Conservation (phyloP, 2,329 filamentous ascomycete genomes). For the Lasiodiplodia gonubiensis region DNA sequence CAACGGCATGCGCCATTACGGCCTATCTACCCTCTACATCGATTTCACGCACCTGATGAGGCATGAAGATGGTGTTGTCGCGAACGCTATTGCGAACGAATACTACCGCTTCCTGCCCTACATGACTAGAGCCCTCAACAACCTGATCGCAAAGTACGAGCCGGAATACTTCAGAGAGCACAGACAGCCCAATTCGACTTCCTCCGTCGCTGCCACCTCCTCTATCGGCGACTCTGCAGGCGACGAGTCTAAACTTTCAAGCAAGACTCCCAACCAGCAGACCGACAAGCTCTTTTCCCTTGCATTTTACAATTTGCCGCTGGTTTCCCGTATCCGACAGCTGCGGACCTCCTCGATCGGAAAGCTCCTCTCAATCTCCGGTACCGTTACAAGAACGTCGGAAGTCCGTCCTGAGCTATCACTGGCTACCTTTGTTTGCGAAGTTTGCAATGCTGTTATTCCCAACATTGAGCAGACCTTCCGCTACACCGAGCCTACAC, state of each 20-base stretch:
- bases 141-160: slow-evolving; percentile 92
- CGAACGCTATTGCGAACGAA: slow-evolving; percentile 83
- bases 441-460: slow-evolving; percentile 81
- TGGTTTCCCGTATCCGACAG: slow-evolving; percentile 84
- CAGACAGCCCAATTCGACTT: slow-evolving; percentile 77
- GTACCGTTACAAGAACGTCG: slow-evolving; percentile 94
- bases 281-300: slow-evolving; percentile 95
- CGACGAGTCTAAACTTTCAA: slow-evolving; percentile 55
- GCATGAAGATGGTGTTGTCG: slow-evolving; percentile 78
- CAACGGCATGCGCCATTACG: slow-evolving; percentile 73
- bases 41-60: slow-evolving; percentile 84
- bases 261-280: slow-evolving; percentile 87
- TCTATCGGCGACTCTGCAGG: slow-evolving; percentile 63
- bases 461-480: slow-evolving; percentile 97
- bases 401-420: slow-evolving; percentile 95
- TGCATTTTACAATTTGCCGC: slow-evolving; percentile 89
- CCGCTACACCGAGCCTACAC: slow-evolving; percentile 93
- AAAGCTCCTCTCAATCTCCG: slow-evolving; percentile 91
- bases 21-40: slow-evolving; percentile 84
- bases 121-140: slow-evolving; percentile 85
- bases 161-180: slow-evolving; percentile 93
- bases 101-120: slow-evolving; percentile 97
- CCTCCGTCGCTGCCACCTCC: slow-evolving; percentile 73
- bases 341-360: slow-evolving; percentile 90
- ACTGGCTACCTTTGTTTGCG: slow-evolving; percentile 89